Conservation (phyloP, 164 flowering plant species). For the Aristolochia californica region DNA sequence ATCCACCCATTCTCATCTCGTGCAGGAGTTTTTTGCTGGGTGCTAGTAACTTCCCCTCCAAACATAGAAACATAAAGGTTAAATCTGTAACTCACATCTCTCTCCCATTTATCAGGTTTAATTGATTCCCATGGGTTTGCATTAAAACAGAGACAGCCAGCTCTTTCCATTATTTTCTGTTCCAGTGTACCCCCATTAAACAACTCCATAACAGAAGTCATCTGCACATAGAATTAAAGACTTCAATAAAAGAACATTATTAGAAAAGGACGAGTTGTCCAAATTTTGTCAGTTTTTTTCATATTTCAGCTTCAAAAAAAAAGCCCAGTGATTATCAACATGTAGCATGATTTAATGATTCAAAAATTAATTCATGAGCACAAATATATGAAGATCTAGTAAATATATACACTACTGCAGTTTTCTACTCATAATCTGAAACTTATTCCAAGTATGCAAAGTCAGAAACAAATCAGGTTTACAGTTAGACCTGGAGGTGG, state of each 20-base stretch:
- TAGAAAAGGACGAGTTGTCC: too few relatives aligned
- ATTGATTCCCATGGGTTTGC: slow-evolving; percentile 52
- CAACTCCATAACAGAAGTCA: slow-evolving; percentile 47
- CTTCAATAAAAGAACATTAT: not conserved
- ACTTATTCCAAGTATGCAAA: too few relatives aligned
- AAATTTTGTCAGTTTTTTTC: too few relatives aligned
- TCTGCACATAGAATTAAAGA: slow-evolving; percentile 26
- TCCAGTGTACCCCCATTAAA: slow-evolving; percentile 73
- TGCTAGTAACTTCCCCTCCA: slow-evolving; percentile 66
- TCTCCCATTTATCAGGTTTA: slow-evolving; percentile 32
- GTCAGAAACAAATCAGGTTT: too few relatives aligned
- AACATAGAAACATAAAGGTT: slow-evolving; percentile 47
- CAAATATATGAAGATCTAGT: too few relatives aligned
- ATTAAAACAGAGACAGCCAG: slow-evolving; percentile 53
- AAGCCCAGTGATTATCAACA: too few relatives aligned
- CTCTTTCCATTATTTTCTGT: slow-evolving; percentile 47
- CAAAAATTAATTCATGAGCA: too few relatives aligned
- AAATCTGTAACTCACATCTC: slow-evolving; percentile 54
- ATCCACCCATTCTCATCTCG: slow-evolving; percentile 43
- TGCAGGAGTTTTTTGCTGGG: slow-evolving; percentile 41
- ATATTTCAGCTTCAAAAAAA: too few relatives aligned
- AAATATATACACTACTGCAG: too few relatives aligned
- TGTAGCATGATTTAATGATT: too few relatives aligned
- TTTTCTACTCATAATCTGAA: too few relatives aligned
- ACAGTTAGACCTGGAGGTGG: too few relatives aligned